Evolutionary conservation across 495 filamentous ascomycete species (phyloP).

Genomic region (Glutinoglossum americanum): DNA sequence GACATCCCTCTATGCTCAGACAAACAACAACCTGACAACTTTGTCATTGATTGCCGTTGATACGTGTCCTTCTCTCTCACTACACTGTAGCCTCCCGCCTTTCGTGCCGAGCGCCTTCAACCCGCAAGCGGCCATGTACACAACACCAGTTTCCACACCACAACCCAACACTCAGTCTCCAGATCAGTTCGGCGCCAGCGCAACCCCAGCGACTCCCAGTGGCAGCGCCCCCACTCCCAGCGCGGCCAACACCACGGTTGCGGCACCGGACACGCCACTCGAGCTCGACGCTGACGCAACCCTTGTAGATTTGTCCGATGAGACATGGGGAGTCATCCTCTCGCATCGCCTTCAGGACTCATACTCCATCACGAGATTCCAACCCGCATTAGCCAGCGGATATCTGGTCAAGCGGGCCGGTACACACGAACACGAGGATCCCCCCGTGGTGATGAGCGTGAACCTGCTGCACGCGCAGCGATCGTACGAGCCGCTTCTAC

Average conservation of each 20-base stretch:
- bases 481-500: slow-evolving; percentile 37
- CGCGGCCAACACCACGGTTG: slow-evolving; percentile 24
- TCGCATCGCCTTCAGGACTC: slow-evolving; percentile 50
- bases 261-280: slow-evolving; percentile 14
- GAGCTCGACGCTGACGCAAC: slow-evolving; percentile 52
- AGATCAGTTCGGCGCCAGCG: slow-evolving; percentile 24
- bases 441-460: slow-evolving; percentile 39
- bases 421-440: slow-evolving; percentile 35
- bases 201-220: slow-evolving; percentile 24
- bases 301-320: slow-evolving; percentile 57
- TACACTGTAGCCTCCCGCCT: slow-evolving; percentile 14
- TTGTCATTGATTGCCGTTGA: slow-evolving; percentile 45
- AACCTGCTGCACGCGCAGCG: slow-evolving; percentile 36
- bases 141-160: slow-evolving; percentile 35
- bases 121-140: slow-evolving; percentile 16
- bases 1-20: slow-evolving; percentile 23
- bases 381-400: slow-evolving; percentile 44
- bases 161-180: slow-evolving; percentile 32
- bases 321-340: slow-evolving; percentile 60
- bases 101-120: slow-evolving; percentile 9
- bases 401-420: slow-evolving; percentile 52
- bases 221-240: slow-evolving; percentile 22
- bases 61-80: slow-evolving; percentile 28
- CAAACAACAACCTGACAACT: slow-evolving; percentile 23
- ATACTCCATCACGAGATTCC: slow-evolving; percentile 36